Percentiles rank a stretch among this genome's conserved stretches.
phyloP scores from a whole-genome alignment of 2,329 filamentous ascomycete genomes.

The Ceratocystiopsis brevicomis region DNA sequence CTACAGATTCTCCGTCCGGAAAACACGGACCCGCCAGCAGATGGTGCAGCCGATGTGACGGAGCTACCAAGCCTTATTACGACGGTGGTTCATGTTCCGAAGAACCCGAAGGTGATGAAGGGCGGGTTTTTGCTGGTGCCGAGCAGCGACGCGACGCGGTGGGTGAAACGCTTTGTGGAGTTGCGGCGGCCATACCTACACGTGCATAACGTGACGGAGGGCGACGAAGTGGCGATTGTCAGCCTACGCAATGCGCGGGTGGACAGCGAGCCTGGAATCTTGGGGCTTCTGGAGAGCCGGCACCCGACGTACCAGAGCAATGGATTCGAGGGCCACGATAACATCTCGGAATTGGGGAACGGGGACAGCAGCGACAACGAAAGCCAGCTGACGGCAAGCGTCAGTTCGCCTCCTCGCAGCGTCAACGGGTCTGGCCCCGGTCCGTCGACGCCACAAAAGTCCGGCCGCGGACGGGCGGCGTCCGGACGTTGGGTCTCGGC shows the following conservation, averaged over 20 bases:
- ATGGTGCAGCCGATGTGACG: slow-evolving; percentile 33
- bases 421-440: no score
- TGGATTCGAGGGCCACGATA: slow-evolving; percentile 1
- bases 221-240: slow-evolving; percentile 78
- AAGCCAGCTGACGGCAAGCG: no score
- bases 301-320: slow-evolving; percentile 8
- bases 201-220: slow-evolving; percentile 66
- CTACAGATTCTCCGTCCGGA: slow-evolving; percentile 35
- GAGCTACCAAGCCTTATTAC: slow-evolving; percentile 49
- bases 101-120: slow-evolving; percentile 67
- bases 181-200: slow-evolving; percentile 81
- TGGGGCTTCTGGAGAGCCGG: slow-evolving; percentile 44
- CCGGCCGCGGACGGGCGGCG: slow-evolving; percentile 26
- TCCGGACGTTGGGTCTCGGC: slow-evolving; percentile 34
- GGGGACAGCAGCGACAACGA: not conserved
- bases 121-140: slow-evolving; percentile 76
- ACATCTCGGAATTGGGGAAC: not conserved
- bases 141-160: slow-evolving; percentile 61
- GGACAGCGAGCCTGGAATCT: slow-evolving; percentile 77
- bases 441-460: no score
- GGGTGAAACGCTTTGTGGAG: slow-evolving; percentile 87
- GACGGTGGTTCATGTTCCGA: slow-evolving; percentile 57
- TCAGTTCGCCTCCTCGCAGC: no score
- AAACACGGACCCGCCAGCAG: slow-evolving; percentile 50
- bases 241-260: slow-evolving; percentile 80